Base-by-base conservation (phyloP, 768 basidiomycete species). In the Tubosaeta brunneosetosa region DNA sequence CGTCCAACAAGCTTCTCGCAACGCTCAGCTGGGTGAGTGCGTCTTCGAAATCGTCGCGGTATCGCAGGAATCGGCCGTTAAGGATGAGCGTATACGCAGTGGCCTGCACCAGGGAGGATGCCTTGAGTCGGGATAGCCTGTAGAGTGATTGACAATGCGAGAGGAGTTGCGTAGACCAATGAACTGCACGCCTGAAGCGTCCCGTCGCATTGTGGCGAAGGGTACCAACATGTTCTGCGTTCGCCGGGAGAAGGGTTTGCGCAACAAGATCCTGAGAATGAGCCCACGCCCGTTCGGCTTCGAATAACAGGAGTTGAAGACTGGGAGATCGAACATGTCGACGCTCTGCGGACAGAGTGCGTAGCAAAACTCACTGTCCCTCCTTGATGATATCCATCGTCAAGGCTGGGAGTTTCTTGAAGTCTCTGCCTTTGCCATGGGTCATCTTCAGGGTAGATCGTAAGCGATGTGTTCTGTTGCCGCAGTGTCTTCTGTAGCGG, bases 401-500 rank as follows among this genome's bases (percentile, higher is more conserved):
- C 46, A 94, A 63, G 5, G 81, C 70, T 8, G 91, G 82, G 22
- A 86, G 66, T 61, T 88, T 91, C 74, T 92, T 95, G 77, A 91
- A 97, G 44, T 92, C 90, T 59, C 85, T 85, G 22, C 90, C 90
- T 65, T 88, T 91, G 29, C 92, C 91, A 60, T 94, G 90, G 16
- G 88, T 90, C 74, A 85, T 80, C 65, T 89, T 92, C 45, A 94
- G 79, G 1, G 83, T 77, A 27, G 89, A 91, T 56, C 94, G 83
- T 37, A 97, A 75, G 45, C 91, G 84, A 70, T 94, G 92, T 0
- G 94, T 88, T 62, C 90, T 84, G 66, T 93, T 92, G 6, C 88
- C 84, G 66, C 93, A 95, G 63, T 98, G 94, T 60, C 92, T 92
- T 60, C 94, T 91, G 72, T 97, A 97, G 47, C 94, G 84, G 49